phyloP scores from a whole-genome alignment of 768 basidiomycete species.

The Leccinum broughii region DNA sequence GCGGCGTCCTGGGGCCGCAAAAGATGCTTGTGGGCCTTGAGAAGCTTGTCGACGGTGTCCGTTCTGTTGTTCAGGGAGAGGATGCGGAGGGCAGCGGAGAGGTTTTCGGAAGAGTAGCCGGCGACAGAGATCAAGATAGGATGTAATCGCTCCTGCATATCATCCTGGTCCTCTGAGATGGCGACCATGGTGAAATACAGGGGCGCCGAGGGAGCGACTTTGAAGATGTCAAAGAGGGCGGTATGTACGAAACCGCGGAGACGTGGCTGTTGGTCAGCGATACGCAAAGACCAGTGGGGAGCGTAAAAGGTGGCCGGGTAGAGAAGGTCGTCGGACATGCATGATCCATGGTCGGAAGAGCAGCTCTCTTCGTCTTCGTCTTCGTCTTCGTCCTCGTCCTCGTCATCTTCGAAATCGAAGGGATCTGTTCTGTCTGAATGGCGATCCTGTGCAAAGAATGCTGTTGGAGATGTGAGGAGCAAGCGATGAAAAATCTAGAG shows the following conservation, averaged over 20 bases:
- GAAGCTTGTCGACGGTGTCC: conserved; percentile 40
- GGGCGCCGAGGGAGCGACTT: conserved; percentile 45
- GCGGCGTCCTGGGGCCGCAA: conserved; percentile 59
- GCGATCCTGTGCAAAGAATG: conserved; percentile 11
- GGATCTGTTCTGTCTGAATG: neutral
- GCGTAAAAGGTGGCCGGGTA: conserved; percentile 41
- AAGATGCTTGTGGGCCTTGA: conserved; percentile 50
- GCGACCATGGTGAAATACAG: conserved; percentile 46
- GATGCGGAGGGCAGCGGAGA: conserved; percentile 57
- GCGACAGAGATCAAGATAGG: conserved; percentile 42
- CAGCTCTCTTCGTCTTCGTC: conserved; percentile 35
- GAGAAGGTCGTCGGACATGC: conserved; percentile 23
- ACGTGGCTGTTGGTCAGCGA: conserved; percentile 40
- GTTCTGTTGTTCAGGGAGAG: conserved; percentile 39
- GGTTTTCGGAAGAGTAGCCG: conserved; percentile 49
- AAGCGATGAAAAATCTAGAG: neutral
- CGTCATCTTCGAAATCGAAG: conserved; percentile 24
- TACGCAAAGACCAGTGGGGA: conserved; percentile 50
- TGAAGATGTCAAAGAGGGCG: conserved; percentile 50
- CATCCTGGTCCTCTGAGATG: conserved; percentile 38
- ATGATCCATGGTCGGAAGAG: conserved; percentile 20
- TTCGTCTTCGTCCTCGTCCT: conserved; percentile 36
- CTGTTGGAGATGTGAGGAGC: neutral
- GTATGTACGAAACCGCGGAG: conserved; percentile 48
- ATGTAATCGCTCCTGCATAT: conserved; percentile 37